Evolutionary conservation across 495 filamentous ascomycete genomes (phyloP), one percentile per base, ranked within the genome.

Genomic region (Penicillium dipodomyicola): DNA sequence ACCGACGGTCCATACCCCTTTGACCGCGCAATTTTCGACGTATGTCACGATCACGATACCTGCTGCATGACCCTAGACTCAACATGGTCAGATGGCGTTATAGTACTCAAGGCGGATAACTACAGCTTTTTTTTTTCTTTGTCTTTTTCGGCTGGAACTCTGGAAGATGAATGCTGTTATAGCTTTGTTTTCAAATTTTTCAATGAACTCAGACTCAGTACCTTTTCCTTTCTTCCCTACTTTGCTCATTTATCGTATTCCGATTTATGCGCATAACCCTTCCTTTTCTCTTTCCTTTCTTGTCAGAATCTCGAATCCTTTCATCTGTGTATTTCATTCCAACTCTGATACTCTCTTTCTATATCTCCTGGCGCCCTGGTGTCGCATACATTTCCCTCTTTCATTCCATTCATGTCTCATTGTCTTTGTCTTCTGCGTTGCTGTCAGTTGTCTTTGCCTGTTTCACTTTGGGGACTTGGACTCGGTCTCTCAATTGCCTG

Each of bases 41-140:
- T 69, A 73, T 71, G 72, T 71, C 72, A 76, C 67, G 72, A 75
- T 75, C 72, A 77, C 64, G 74, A 77, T 72, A 73, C 67, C 67
- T 69, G 62, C 67, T 72, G 74, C 74, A 77, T 77, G 72, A 75
- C 68, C 71, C 62, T 60, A 76, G 62, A 72, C 65, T 67, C 67
- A 61, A 70, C 51, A 49, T 53, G 66, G 68, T 74, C 66, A 68
- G 62, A 70, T 69, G 72, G 74, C 74, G 74, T 77, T 72, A 72
- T 67, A 67, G 50, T 73, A 68, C 72, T 67, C 73, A 71, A 63
- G 65, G 69, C 65, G 65, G 64, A 65, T 54, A 43, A 55, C 55
- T 53, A 51, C 53, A 57, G 62, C 40, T 46, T 51, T 55, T 51
- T 55, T 51, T 20, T 60, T 63, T 59, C 54, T 49, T 30, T 23